Base-by-base conservation (phyloP, 164 flowering plant genomes). In the Macadamia tetraphylla region DNA sequence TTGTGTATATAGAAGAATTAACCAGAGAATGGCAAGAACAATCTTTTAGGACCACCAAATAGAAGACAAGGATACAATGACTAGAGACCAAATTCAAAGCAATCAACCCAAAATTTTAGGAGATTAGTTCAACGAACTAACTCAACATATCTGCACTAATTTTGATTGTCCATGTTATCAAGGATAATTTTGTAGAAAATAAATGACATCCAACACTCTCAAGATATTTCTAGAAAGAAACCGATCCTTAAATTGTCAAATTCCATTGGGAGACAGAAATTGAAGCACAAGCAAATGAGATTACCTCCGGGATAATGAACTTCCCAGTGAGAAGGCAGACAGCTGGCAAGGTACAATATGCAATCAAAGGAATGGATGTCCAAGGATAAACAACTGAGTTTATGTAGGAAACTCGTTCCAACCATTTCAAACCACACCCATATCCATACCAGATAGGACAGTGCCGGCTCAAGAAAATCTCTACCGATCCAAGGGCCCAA, bases 371-470 rank as follows among this genome's bases (percentile, higher is more conserved):
- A 62, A 89, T 70, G 43, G 92, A 87, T 18, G 95, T 89, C 78
- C 78, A 80, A 0, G 95, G 95, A 71, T 89, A 89, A 1, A 89
- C 84, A 42, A 86, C 89, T 1, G 95, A 85, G 79, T 83, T 83
- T 55, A 89, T 87, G 60, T 89, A 89, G 0, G 88, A 84, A 66
- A 88, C 76, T 3, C 94, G 79, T 66, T 87, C 91, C 82, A 88
- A 67, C 75, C 79, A 72, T 65, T 88, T 87, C 81, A 88, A 77
- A 17, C 94, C 91, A 29, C 91, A 67, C 3, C 89, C 86, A 71
- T 85, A 88, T 8, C 89, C 94, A 71, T 88, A 88, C 94, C 94
- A 88, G 53, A 88, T 84, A 1, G 94, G 94, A 69, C 94, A 88
- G 62, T 88, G 91, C 78, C 77, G 80, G 71, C 93, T 88, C 46